Percentiles rank a stretch among this genome's conserved stretches.
Conservation (phyloP, 2,329 filamentous ascomycete species). For the Ophiostoma perfectum region DNA sequence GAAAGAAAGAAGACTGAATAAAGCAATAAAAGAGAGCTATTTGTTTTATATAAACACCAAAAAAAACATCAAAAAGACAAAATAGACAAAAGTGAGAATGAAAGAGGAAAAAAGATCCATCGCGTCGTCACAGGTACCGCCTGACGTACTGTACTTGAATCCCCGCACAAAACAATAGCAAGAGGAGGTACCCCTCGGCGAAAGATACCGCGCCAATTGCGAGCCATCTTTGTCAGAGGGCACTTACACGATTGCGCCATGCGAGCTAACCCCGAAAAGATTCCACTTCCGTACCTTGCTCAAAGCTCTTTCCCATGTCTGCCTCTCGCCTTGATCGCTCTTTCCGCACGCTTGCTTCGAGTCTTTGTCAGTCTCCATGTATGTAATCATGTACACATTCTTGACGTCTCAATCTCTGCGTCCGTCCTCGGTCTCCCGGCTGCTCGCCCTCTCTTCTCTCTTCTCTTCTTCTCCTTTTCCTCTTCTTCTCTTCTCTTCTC, state of each 20-base stretch:
- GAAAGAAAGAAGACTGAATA: background rate
- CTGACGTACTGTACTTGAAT: background rate
- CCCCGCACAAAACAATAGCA: too few relatives aligned
- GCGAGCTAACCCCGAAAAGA: conserved; percentile 25
- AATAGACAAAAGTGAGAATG: conserved; percentile 9
- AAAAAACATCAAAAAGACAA: conserved; percentile 8
- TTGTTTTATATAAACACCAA: too few relatives aligned
- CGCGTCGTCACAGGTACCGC: background rate
- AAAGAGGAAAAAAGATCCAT: background rate
- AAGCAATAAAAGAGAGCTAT: conserved; percentile 2
- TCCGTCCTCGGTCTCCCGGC: background rate
- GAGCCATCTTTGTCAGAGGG: conserved; percentile 18
- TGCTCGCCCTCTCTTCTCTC: conserved; percentile 3
- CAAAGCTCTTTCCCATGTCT: conserved; percentile 16
- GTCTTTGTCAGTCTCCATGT: conserved; percentile 4
- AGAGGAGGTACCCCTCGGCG: background rate
- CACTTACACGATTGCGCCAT: conserved; percentile 28
- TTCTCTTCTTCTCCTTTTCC: background rate
- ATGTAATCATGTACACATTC: conserved; percentile 7
- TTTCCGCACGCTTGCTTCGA: background rate
- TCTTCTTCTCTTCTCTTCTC: background rate
- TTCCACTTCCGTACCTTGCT: conserved; percentile 19
- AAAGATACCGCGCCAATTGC: background rate
- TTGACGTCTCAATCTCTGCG: background rate
- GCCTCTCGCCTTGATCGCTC: background rate